Conservation (phyloP, 2,329 filamentous ascomycete species). For the Diaporthe aspalathi region DNA sequence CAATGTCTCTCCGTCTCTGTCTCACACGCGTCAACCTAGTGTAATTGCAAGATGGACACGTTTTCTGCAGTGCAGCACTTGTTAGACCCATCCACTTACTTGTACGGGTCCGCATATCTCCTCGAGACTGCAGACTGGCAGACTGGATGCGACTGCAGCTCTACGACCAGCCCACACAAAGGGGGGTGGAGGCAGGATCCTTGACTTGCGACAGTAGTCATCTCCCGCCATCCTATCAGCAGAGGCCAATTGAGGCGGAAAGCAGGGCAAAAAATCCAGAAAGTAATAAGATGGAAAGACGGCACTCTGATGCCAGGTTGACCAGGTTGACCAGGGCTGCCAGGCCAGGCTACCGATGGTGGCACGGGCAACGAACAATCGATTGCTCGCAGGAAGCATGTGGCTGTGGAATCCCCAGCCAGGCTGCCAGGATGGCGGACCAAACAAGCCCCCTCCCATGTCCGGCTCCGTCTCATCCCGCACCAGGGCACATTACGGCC, state of each 20-base stretch:
- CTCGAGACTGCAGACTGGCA: no score
- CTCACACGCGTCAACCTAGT: conserved; percentile 1
- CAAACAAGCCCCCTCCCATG: conserved; percentile 19
- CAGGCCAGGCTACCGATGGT: conserved; percentile 20
- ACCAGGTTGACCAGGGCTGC: no score
- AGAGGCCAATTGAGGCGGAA: not conserved
- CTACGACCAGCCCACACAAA: conserved; percentile 3
- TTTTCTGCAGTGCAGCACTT: conserved; percentile 1
- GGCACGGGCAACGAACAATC: conserved; percentile 26
- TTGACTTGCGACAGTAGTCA: conserved; percentile 15
- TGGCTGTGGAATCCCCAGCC: conserved; percentile 33
- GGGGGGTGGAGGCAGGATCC: not conserved
- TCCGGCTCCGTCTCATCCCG: conserved; percentile 23
- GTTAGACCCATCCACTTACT: no score
- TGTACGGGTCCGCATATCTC: not conserved
- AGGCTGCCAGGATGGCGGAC: conserved; percentile 10
- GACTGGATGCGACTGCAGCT: not conserved
- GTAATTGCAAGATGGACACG: conserved; percentile 7
- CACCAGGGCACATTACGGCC: conserved; percentile 25
- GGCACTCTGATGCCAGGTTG: conserved; percentile 22
- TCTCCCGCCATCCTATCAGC: conserved; percentile 4
- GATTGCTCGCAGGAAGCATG: conserved; percentile 30
- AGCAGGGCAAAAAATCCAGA: not conserved
- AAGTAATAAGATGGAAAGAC: conserved; percentile 1
- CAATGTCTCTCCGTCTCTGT: conserved; percentile 22